Evolutionary conservation across 352 stramenopile species (phyloP).

Genomic region (Globisporangium rhizosaccharum): DNA sequence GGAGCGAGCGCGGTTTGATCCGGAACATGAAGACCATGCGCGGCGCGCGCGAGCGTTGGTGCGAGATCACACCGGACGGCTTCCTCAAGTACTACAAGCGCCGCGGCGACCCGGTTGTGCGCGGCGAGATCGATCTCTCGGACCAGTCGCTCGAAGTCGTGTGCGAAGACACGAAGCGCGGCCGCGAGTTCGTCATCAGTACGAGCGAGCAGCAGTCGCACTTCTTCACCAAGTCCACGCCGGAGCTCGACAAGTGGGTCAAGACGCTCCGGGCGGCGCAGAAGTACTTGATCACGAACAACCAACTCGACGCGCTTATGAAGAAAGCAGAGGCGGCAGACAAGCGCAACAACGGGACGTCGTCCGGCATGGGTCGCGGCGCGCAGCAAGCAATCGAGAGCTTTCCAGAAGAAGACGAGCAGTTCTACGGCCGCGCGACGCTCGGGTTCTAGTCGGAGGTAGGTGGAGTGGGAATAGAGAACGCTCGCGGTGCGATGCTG

Average conservation of each 20-base stretch:
- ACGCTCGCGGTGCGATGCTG: background rate
- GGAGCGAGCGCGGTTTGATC: conserved; percentile 69
- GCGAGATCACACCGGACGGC: conserved; percentile 64
- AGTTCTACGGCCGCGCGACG: conserved; percentile 81
- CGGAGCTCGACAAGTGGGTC: conserved; percentile 77
- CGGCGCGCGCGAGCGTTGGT: conserved; percentile 79
- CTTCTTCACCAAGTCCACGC: conserved; percentile 71
- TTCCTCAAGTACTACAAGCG: conserved; percentile 86
- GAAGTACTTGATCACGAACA: conserved; percentile 49
- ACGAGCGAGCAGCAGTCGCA: conserved; percentile 83
- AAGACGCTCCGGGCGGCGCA: conserved; percentile 70
- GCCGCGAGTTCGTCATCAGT: conserved; percentile 76
- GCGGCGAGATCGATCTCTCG: conserved; percentile 73
- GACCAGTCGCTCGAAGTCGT: conserved; percentile 80
- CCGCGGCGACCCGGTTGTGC: conserved; percentile 73
- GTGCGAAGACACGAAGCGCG: conserved; percentile 66
- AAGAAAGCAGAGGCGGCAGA: conserved; percentile 26
- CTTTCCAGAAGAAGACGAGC: conserved; percentile 57
- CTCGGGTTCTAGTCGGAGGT: conserved; percentile 56
- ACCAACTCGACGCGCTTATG: conserved; percentile 24
- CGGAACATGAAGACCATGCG: conserved; percentile 86
- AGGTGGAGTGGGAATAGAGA: conserved; percentile 7
- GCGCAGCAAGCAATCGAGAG: conserved; percentile 22
- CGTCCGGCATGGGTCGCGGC: conserved; percentile 7
- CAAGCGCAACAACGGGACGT: conserved; percentile 5